Conservation (phyloP, 164 flowering plant genomes). For the Dillenia suffruticosa region DNA sequence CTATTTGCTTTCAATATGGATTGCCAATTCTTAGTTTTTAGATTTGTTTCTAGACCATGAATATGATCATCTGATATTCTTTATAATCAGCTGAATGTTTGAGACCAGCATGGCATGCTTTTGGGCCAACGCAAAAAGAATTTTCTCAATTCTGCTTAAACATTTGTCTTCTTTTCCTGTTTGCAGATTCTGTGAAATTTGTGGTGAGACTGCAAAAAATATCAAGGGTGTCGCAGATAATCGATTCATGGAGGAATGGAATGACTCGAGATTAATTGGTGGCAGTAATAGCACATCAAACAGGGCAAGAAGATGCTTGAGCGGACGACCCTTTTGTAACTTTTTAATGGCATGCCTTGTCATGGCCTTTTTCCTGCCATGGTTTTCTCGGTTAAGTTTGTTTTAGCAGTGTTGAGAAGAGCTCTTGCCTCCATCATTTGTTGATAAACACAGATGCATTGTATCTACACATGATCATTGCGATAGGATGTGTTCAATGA, state of each 20-base stretch:
- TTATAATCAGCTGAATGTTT: too few relatives aligned
- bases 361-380: constrained; percentile 52
- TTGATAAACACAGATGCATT: too few relatives aligned
- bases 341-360: constrained; percentile 55
- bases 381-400: constrained; percentile 51
- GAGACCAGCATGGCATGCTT: too few relatives aligned
- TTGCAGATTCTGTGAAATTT: constrained; percentile 68
- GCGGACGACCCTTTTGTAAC: constrained; percentile 60
- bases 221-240: constrained; percentile 38
- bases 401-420: constrained; percentile 18
- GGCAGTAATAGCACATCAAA: constrained; percentile 15
- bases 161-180: neutral
- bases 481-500: too few relatives aligned
- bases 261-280: constrained; percentile 19
- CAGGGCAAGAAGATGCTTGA: constrained; percentile 36
- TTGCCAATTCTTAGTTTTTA: too few relatives aligned
- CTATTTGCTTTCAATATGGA: too few relatives aligned
- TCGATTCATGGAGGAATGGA: constrained; percentile 60
- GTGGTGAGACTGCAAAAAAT: constrained; percentile 57
- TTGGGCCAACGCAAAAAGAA: too few relatives aligned
- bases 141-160: neutral
- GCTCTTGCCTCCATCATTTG: too few relatives aligned
- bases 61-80: too few relatives aligned
- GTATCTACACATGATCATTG: too few relatives aligned
- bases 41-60: too few relatives aligned